These are phyloP conservation scores for Penicillium verhagenii DNA, from an alignment of 495 filamentous ascomycete species.

Conservation along the genomic window DNA sequence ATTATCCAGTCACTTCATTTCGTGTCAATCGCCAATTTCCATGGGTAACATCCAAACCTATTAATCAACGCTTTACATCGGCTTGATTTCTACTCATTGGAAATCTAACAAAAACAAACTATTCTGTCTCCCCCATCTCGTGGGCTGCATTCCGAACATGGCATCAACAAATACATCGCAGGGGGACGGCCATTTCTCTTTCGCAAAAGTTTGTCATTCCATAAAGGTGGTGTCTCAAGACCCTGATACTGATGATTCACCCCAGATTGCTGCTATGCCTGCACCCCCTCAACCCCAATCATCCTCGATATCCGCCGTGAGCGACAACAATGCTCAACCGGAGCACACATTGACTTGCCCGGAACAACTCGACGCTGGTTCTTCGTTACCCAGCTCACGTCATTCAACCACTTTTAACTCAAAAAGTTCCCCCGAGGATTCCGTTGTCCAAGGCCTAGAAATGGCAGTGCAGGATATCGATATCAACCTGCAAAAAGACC, in stretches of 20 bases:
- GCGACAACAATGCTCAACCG: conserved; percentile 20
- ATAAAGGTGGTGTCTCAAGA: neutral
- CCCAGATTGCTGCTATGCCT: conserved; percentile 47
- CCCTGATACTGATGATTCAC: neutral
- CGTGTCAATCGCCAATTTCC: conserved; percentile 33
- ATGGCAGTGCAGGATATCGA: conserved; percentile 37
- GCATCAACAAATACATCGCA: conserved; percentile 31
- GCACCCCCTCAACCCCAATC: conserved; percentile 29
- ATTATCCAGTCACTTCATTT: conserved; percentile 41
- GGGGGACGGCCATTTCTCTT: conserved; percentile 40
- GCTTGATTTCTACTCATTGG: conserved; percentile 18
- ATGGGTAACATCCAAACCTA: conserved; percentile 19
- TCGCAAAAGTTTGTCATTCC: conserved; percentile 41
- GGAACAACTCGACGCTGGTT: conserved; percentile 19
- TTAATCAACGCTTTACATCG: conserved; percentile 23
- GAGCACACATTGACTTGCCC: conserved; percentile 17
- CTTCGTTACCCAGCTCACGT: conserved; percentile 20
- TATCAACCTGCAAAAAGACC: conserved; percentile 30
- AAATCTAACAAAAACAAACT: conserved; percentile 20
- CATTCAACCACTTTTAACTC: conserved; percentile 17
- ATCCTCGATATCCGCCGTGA: conserved; percentile 23
- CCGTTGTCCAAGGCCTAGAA: conserved; percentile 32
- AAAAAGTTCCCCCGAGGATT: conserved; percentile 20
- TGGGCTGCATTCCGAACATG: conserved; percentile 29
- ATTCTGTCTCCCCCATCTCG: conserved; percentile 4